phyloP scores from a whole-genome alignment of 2,329 filamentous ascomycete species.

The Eutypa lata region DNA sequence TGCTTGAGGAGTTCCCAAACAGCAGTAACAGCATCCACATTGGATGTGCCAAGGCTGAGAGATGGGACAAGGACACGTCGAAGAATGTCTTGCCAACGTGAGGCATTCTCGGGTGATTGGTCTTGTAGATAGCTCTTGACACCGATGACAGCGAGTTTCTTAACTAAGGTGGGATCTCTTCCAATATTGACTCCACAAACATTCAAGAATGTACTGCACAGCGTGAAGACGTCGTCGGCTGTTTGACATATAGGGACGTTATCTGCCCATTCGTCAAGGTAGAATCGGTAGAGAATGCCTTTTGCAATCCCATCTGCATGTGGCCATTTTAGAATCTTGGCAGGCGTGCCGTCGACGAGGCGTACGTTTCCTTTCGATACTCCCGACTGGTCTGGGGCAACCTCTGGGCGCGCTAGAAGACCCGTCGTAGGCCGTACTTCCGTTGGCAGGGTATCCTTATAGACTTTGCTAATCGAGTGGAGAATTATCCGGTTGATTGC shows the following conservation, averaged over 20 bases:
- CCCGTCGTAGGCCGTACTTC: slow-evolving; percentile 30
- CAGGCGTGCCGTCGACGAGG: slow-evolving; percentile 55
- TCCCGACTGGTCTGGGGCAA: slow-evolving; percentile 59
- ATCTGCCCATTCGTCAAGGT: slow-evolving; percentile 96
- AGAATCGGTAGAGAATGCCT: slow-evolving; percentile 81
- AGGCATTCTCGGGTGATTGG: slow-evolving; percentile 63
- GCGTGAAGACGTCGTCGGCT: slow-evolving; percentile 84
- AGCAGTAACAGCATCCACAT: slow-evolving; percentile 80
- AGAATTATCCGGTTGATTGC: slow-evolving; percentile 81
- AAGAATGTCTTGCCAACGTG: slow-evolving; percentile 81
- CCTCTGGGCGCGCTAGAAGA: slow-evolving; percentile 35
- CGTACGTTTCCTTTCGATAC: slow-evolving; percentile 68
- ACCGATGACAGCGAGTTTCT: slow-evolving; percentile 84
- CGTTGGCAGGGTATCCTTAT: slow-evolving; percentile 37
- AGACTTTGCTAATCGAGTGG: slow-evolving; percentile 76
- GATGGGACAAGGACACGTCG: slow-evolving; percentile 83
- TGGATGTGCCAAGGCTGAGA: slow-evolving; percentile 80
- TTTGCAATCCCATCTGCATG: slow-evolving; percentile 78
- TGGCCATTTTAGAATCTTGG: slow-evolving; percentile 76
- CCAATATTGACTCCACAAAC: slow-evolving; percentile 87
- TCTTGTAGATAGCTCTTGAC: slow-evolving; percentile 71
- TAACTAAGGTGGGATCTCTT: slow-evolving; percentile 71
- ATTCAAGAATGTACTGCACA: slow-evolving; percentile 82
- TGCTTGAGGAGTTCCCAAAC: slow-evolving; percentile 79
- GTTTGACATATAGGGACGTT: slow-evolving; percentile 88